Base-by-base conservation (phyloP, 176 grass and related monocot genomes). In the Microstegium vimineum region DNA sequence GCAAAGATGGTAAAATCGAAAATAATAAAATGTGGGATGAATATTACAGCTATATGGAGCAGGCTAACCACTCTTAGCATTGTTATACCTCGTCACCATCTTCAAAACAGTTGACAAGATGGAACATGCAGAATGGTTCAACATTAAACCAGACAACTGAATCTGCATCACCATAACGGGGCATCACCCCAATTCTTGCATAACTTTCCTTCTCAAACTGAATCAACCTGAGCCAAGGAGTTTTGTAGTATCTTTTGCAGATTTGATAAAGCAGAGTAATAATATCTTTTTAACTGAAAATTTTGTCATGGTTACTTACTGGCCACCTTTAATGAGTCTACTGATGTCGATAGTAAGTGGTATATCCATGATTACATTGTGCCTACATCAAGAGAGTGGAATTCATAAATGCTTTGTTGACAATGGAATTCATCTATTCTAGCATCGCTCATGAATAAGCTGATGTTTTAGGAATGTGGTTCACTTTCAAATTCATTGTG, bases 121-220 rank as follows among this genome's bases (percentile, higher is more conserved):
- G 86, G 49, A 88, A 91, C 69, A 84, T 82, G 70, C 90, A 88
- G 54, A 88, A 86, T 63, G 82, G 82, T 83, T 86, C 82, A 11
- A 91, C 82, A 13, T 83, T 71, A 73, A 91, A 91, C 86, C 86
- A 91, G 63, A 86, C 74, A 69, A 88, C 67, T 74, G 90, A 91
- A 40, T 86, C 74, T 75, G 86, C 86, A 75, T 88, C 74, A 14
- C 86, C 90, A 25, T 86, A 86, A 25, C 78, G 90, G 26, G 86
- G 90, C 90, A 91, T 82, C 62, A 91, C 74, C 27, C 90, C 90
- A 23, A 91, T 86, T 86, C 86, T 88, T 83, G 82, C 74, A 75
- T 91, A 86, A 37, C 86, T 52, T 52, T 85, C 68, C 78, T 91
- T 86, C 79, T 91, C 90, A 71, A 86, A 91, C 69, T 86, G 45